phyloP scores from a whole-genome alignment of 495 filamentous ascomycete genomes.

The Xylaria bambusicola region DNA sequence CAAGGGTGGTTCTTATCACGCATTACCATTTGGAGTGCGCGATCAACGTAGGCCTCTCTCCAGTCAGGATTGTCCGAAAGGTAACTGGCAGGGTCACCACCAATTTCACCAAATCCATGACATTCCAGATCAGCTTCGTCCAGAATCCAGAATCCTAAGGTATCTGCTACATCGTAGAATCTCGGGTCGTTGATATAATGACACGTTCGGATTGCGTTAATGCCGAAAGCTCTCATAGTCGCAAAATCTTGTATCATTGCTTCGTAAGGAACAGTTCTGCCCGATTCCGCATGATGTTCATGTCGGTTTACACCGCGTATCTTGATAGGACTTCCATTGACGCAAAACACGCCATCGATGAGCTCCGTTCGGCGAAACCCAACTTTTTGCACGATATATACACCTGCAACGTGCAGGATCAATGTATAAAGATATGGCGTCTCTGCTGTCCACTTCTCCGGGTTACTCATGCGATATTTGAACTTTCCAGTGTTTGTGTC shows the following conservation, averaged over 20 bases:
- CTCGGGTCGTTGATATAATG: slow-evolving; percentile 63
- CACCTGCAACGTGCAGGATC: slow-evolving; percentile 37
- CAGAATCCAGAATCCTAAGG: slow-evolving; percentile 70
- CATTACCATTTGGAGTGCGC: slow-evolving; percentile 63
- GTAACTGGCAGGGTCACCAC: slow-evolving; percentile 49
- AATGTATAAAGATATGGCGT: slow-evolving; percentile 63
- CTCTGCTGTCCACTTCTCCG: slow-evolving; percentile 70
- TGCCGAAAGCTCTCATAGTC: slow-evolving; percentile 67
- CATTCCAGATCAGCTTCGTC: slow-evolving; percentile 76
- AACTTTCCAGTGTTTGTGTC: slow-evolving; percentile 22
- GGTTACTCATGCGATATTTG: slow-evolving; percentile 41
- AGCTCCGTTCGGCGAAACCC: slow-evolving; percentile 64
- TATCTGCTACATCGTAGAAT: slow-evolving; percentile 67
- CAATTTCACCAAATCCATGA: slow-evolving; percentile 63
- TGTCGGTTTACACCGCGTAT: slow-evolving; percentile 69
- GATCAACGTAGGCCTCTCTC: slow-evolving; percentile 70
- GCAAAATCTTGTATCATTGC: slow-evolving; percentile 60
- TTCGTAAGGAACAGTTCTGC: slow-evolving; percentile 60
- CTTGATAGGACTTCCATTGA: slow-evolving; percentile 63
- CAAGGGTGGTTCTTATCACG: slow-evolving; percentile 69
- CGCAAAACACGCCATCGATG: slow-evolving; percentile 56
- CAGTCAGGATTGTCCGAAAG: slow-evolving; percentile 68
- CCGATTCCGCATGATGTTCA: slow-evolving; percentile 63
- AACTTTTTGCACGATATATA: slow-evolving; percentile 53
- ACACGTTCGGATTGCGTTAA: slow-evolving; percentile 68